phyloP scores from a whole-genome alignment of 768 basidiomycete species.

The Auriscalpium vulgare region DNA sequence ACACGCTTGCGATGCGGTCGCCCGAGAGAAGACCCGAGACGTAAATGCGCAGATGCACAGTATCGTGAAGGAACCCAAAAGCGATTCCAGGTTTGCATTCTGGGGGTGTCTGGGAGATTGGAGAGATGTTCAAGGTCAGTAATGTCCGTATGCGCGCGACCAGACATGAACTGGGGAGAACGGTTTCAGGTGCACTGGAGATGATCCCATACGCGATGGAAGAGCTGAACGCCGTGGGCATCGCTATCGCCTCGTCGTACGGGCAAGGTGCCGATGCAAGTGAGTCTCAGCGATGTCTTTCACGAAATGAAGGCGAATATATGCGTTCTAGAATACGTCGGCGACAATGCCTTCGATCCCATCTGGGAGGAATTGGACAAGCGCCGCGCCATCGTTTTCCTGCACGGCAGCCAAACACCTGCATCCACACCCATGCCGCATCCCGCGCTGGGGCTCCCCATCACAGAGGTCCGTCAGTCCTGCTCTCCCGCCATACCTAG shows the following conservation, averaged over 20 bases:
- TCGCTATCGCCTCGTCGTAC: constrained; percentile 62
- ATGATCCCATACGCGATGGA: constrained; percentile 61
- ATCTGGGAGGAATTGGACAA: constrained; percentile 66
- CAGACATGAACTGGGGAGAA: background rate
- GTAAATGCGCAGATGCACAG: constrained; percentile 41
- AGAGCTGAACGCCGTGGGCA: constrained; percentile 51
- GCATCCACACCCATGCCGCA: constrained; percentile 61
- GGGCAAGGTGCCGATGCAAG: constrained; percentile 48
- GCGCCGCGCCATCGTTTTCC: constrained; percentile 54
- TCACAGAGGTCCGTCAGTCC: constrained; percentile 45
- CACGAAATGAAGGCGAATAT: background rate
- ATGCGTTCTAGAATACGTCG: constrained; percentile 46
- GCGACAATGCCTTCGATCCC: constrained; percentile 52
- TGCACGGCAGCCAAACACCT: constrained; percentile 64
- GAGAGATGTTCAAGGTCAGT: constrained; percentile 50
- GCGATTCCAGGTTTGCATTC: constrained; percentile 59
- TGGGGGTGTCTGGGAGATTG: constrained; percentile 59
- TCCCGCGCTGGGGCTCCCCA: constrained; percentile 55
- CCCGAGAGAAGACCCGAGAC: constrained; percentile 30
- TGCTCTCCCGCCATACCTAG: constrained; percentile 4
- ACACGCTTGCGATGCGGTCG: constrained; percentile 30
- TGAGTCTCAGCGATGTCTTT: constrained; percentile 21
- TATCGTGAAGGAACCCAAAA: constrained; percentile 30
- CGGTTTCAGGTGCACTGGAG: constrained; percentile 38
- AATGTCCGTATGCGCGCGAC: background rate